phyloP scores from a whole-genome alignment of 441 rosid genomes.

The Populus tomentosa region DNA sequence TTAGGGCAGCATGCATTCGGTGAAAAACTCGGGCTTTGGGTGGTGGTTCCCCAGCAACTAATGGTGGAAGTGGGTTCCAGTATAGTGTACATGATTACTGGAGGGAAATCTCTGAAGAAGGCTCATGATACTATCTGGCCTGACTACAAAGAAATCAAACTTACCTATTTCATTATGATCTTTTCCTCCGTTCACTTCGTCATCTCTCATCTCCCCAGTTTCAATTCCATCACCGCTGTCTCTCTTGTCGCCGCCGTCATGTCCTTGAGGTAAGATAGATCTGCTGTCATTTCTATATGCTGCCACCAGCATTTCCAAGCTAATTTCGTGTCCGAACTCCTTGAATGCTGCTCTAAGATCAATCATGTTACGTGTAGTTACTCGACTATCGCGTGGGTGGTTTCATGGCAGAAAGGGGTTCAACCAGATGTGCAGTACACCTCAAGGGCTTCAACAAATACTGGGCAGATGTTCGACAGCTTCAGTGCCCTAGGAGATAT shows the following conservation, averaged over 20 bases:
- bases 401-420: conserved; percentile 44
- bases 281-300: too few species aligned
- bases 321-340: too few species aligned
- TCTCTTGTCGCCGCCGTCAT: conserved; percentile 77
- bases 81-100: conserved; percentile 78
- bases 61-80: conserved; percentile 56
- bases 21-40: too few species aligned
- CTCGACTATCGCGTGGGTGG: conserved; percentile 63
- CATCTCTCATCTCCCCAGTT: conserved; percentile 67
- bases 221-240: conserved; percentile 55
- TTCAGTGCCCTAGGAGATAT: conserved; percentile 68
- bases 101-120: conserved; percentile 74
- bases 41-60: conserved; percentile 5
- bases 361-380: conserved; percentile 33
- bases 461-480: conserved; percentile 43
- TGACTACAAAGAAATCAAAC: conserved; percentile 42
- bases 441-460: conserved; percentile 28
- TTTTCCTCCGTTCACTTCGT: conserved; percentile 61
- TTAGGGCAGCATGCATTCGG: too few species aligned
- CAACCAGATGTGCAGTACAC: conserved; percentile 46
- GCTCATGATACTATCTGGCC: conserved; percentile 44
- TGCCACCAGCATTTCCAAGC: too few species aligned
- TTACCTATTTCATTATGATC: conserved; percentile 58
- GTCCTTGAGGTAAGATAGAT: conserved; percentile 50
- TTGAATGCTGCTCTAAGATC: too few species aligned